Evolutionary conservation across 768 basidiomycete genomes (phyloP), one percentile per base, ranked within the genome.

Genomic region (Pulveroboletus sp.): DNA sequence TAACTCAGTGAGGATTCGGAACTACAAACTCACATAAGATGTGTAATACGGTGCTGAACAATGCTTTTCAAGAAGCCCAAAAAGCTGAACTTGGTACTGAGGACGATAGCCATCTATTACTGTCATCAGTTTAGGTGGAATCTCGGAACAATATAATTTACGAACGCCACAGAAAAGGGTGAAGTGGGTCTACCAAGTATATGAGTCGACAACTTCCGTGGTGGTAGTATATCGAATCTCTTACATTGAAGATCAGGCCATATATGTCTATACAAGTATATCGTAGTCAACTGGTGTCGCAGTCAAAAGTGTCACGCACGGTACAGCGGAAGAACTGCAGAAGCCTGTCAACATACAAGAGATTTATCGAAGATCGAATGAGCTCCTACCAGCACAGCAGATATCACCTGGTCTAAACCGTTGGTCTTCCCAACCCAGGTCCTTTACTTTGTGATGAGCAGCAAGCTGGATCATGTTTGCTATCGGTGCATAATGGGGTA

Each of bases 371-470:
- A 26, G n/a, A 24, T 42, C 15, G n/a, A 24, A 26, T 4, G 21
- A 35, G 5, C n/a, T 59, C 71, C 21, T 42, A 83, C 84, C 81
- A 64, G 73, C 83, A 45, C 78, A 71, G 9, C 77, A 76, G 7
- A 81, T 69, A 59, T 87, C 85, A 6, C 84, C 84, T 4, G 80
- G 74, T 46, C 75, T 73, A 58, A 76, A 83, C 27, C 82, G 70
- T 37, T 72, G 75, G 33, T 77, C 73, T 38, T 82, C 67, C 63
- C 70, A 74, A 14, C 62, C 55, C 30, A 73, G 61, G 40, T 76
- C 68, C 40, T 78, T 74, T 13, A 81, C 65, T 38, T 71, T 75
- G 46, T 78, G 69, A 57, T 83, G 82, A 14, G 69, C 71, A 9
- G 78, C 80, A 10, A 80, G 62, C 59, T 82, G 83, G 31, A 86